phyloP scores from a whole-genome alignment of 2,329 filamentous ascomycete species.

The Colletotrichum liriopes region DNA sequence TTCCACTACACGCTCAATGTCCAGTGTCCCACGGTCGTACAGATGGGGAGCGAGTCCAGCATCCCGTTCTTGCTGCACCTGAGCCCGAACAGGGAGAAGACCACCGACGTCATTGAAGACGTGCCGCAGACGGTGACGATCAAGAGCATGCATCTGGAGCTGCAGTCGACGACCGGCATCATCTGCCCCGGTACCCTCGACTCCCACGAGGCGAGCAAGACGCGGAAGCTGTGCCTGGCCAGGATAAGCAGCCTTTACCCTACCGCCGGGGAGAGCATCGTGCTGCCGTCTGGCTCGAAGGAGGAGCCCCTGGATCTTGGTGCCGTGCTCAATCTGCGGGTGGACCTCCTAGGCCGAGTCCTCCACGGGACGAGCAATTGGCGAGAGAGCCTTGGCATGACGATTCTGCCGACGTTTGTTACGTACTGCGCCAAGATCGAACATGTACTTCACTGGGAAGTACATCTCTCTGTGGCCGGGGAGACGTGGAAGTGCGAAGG shows the following conservation, averaged over 20 bases:
- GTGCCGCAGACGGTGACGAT: constrained; percentile 42
- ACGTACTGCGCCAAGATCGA: constrained; percentile 19
- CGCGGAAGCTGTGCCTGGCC: constrained; percentile 13
- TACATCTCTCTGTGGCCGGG: neutral
- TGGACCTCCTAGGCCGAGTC: constrained; percentile 1
- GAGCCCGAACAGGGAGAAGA: constrained; percentile 38
- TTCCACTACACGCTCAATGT: constrained; percentile 49
- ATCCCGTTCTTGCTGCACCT: constrained; percentile 46
- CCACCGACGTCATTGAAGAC: constrained; percentile 41
- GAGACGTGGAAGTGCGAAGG: constrained; percentile 23
- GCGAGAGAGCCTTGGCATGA: neutral
- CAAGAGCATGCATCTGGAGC: constrained; percentile 37
- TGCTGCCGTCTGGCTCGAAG: neutral
- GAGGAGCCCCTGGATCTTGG: constrained; percentile 22
- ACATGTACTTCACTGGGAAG: constrained; percentile 19
- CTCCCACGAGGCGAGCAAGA: constrained; percentile 20
- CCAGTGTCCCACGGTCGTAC: constrained; percentile 49
- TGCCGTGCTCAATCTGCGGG: neutral
- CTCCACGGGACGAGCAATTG: neutral
- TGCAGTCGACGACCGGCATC: constrained; percentile 42
- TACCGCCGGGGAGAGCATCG: neutral
- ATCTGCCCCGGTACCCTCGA: constrained; percentile 38
- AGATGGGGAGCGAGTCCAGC: constrained; percentile 47
- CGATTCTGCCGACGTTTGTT: neutral
- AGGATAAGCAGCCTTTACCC: neutral